phyloP scores from a whole-genome alignment of 352 stramenopile genomes.

The Thraustochytrium sp. region DNA sequence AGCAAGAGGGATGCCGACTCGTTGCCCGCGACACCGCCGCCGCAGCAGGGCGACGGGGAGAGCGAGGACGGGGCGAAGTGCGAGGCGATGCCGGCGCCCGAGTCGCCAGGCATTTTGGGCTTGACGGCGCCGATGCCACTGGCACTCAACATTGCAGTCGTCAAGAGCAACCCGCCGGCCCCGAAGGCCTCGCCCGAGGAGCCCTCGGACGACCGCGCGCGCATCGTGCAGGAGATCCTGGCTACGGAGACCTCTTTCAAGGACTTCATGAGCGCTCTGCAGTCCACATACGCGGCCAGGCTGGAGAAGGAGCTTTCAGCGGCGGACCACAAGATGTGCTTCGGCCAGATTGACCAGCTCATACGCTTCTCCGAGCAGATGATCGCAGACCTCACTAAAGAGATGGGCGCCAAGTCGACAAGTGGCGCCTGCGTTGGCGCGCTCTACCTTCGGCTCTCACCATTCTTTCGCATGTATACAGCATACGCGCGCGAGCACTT shows the following conservation, averaged over 20 bases:
- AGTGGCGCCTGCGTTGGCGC: neutral
- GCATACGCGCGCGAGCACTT: slow-evolving; percentile 4
- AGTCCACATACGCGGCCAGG: neutral
- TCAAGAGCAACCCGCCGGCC: neutral
- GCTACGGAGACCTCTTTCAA: neutral
- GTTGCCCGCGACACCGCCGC: too few relatives aligned
- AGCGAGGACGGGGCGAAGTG: neutral
- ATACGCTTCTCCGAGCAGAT: neutral
- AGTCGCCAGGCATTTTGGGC: neutral
- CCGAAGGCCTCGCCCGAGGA: neutral
- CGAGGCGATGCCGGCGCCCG: neutral
- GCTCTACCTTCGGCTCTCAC: neutral
- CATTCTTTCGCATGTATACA: slow-evolving; percentile 26
- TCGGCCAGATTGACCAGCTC: neutral
- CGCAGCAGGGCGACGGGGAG: too few relatives aligned
- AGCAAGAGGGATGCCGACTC: too few relatives aligned
- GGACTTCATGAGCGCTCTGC: neutral
- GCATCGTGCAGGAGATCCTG: neutral
- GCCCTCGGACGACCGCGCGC: neutral
- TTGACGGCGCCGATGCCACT: neutral
- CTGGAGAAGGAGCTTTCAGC: neutral
- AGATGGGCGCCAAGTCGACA: neutral
- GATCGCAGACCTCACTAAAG: neutral
- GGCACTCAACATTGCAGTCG: neutral
- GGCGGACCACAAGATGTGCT: slow-evolving; percentile 10